phyloP scores from a whole-genome alignment of 768 basidiomycete species.

The Naematelia encephala region DNA sequence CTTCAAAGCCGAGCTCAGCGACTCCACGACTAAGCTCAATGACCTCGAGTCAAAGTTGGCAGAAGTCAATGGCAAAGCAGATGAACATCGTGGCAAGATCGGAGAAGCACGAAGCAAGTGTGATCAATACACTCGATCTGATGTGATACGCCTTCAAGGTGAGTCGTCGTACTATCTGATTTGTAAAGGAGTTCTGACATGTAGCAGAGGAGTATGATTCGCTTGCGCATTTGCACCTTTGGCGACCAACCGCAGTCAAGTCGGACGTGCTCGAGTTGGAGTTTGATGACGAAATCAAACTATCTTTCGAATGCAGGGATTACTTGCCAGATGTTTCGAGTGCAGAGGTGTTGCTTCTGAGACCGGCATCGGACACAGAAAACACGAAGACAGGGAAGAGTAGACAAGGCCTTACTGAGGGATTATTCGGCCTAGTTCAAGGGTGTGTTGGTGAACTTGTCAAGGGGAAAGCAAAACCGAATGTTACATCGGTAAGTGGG shows the following conservation, averaged over 20 bases:
- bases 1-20: slow-evolving; percentile 43
- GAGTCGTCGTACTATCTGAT: slow-evolving; percentile 8
- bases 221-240: slow-evolving; percentile 44
- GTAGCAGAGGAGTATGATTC: slow-evolving; percentile 45
- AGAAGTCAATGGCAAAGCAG: slow-evolving; percentile 34
- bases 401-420: slow-evolving; percentile 14
- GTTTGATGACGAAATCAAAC: slow-evolving; percentile 32
- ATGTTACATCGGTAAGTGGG: slow-evolving; percentile 14
- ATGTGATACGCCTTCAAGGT: slow-evolving; percentile 46
- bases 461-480: background rate
- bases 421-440: slow-evolving; percentile 35
- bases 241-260: slow-evolving; percentile 22
- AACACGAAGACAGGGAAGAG: slow-evolving; percentile 13
- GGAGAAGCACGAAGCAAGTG: slow-evolving; percentile 39
- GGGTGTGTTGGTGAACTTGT: slow-evolving; percentile 16
- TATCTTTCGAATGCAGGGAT: slow-evolving; percentile 25
- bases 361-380: slow-evolving; percentile 6
- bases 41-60: slow-evolving; percentile 38
- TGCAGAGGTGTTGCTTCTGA: slow-evolving; percentile 21
- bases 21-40: slow-evolving; percentile 37
- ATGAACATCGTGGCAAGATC: slow-evolving; percentile 36
- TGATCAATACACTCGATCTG: slow-evolving; percentile 48
- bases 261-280: slow-evolving; percentile 21
- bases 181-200: background rate
- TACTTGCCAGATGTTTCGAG: slow-evolving; percentile 18